Percentiles rank a stretch among this genome's conserved stretches.
These are phyloP conservation scores for Ceratopteris richardii DNA, from an alignment of 75 land plant genomes.

Conservation along the genomic window DNA sequence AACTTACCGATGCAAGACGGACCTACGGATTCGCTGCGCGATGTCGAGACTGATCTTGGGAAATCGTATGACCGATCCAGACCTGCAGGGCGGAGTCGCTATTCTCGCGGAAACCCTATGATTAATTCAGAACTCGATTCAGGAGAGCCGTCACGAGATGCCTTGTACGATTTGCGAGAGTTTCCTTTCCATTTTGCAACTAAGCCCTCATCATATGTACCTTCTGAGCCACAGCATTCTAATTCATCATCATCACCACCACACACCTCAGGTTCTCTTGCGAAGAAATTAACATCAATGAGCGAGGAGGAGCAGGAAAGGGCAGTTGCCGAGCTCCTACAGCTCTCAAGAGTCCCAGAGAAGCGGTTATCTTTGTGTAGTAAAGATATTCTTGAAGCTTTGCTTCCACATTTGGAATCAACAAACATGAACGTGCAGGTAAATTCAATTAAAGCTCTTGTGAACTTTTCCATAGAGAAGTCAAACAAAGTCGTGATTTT, in stretches of 20 bases:
- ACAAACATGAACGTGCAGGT: conserved; percentile 32
- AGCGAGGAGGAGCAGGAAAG: conserved; percentile 48
- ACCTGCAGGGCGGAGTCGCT: too few relatives aligned
- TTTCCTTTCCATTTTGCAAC: conserved; percentile 22
- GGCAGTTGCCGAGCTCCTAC: conserved; percentile 37
- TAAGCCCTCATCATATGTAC: conserved; percentile 15
- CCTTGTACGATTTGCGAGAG: neutral
- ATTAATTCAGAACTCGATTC: too few relatives aligned
- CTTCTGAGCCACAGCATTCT: too few relatives aligned
- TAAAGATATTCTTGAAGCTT: conserved; percentile 33
- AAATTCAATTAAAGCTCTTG: conserved; percentile 51
- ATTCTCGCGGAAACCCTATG: conserved; percentile 11
- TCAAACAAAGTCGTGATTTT: conserved; percentile 57
- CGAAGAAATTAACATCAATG: conserved; percentile 28
- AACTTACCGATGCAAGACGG: too few relatives aligned
- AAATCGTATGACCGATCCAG: too few relatives aligned
- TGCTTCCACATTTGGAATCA: conserved; percentile 42
- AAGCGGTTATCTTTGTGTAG: conserved; percentile 48
- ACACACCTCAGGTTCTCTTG: too few relatives aligned
- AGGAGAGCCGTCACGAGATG: conserved; percentile 6
- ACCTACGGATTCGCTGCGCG: too few relatives aligned
- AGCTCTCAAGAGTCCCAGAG: conserved; percentile 35
- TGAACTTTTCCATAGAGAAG: conserved; percentile 64
- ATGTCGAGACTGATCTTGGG: too few relatives aligned
- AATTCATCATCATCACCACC: too few relatives aligned